A percentile compares a stretch with the other conserved stretches of the same genome.
Conservation (phyloP, 805 yeast species). For the Teunomyces tritomae region DNA sequence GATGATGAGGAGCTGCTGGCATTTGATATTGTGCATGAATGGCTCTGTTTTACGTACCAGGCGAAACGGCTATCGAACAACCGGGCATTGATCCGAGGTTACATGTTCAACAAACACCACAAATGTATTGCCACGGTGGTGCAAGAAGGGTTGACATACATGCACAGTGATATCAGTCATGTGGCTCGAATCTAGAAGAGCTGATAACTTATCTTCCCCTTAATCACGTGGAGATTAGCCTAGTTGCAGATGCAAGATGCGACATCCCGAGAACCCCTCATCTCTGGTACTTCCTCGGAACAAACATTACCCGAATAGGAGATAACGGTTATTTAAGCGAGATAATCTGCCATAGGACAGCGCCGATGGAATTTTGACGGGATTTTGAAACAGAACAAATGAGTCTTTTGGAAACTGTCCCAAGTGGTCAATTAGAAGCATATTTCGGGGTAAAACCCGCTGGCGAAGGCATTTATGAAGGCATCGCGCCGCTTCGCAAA, state of each 20-base stretch:
- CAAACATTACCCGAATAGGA: neutral
- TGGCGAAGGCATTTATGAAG: slow-evolving; percentile 10
- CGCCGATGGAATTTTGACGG: too few relatives aligned
- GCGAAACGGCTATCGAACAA: slow-evolving; percentile 32
- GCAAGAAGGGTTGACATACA: slow-evolving; percentile 41
- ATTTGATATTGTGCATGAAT: slow-evolving; percentile 33
- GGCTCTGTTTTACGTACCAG: slow-evolving; percentile 38
- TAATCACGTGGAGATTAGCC: too few relatives aligned
- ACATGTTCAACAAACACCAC: slow-evolving; percentile 29
- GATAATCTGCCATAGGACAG: slow-evolving; percentile 2
- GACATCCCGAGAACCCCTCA: neutral
- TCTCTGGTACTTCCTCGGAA: neutral
- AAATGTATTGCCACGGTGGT: slow-evolving; percentile 36
- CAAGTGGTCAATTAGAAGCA: neutral
- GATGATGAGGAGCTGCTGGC: slow-evolving; percentile 12
- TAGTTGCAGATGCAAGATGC: too few relatives aligned
- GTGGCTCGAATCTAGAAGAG: neutral
- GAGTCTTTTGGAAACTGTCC: too few relatives aligned
- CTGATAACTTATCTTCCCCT: neutral
- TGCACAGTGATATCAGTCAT: slow-evolving; percentile 13
- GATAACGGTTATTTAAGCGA: neutral
- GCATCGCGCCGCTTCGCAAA: slow-evolving; percentile 17
- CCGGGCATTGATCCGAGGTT: slow-evolving; percentile 38
- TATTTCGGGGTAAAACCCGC: slow-evolving; percentile 14
- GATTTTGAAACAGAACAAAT: too few relatives aligned